A percentile compares a stretch with the other conserved stretches of the same genome.
Conservation (phyloP, 768 basidiomycete species). For the Psilocybe tampanensis region DNA sequence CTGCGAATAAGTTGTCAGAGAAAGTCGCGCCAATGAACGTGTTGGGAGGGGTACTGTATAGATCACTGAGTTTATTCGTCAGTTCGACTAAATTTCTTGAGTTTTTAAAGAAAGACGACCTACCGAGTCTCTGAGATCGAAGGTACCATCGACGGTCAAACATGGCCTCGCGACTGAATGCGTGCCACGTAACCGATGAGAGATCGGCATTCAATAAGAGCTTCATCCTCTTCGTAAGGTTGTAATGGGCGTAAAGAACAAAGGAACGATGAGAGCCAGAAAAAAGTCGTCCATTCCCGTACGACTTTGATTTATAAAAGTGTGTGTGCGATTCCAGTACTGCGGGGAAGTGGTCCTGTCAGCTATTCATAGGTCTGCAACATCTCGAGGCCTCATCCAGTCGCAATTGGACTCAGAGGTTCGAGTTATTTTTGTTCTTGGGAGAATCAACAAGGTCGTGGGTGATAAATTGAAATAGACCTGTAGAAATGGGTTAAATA, state of each 20-base stretch:
- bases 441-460: neutral
- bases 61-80: neutral
- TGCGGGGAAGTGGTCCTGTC: neutral
- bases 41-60: constrained; percentile 8
- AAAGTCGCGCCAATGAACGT: neutral
- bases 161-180: constrained; percentile 32
- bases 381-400: neutral
- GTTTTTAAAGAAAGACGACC: constrained; percentile 6
- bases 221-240: neutral
- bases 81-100: neutral
- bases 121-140: constrained; percentile 34
- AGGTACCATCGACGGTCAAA: constrained; percentile 35
- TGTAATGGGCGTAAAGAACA: neutral
- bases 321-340: neutral
- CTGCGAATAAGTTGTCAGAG: neutral
- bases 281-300: neutral
- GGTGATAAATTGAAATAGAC: neutral
- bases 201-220: constrained; percentile 1
- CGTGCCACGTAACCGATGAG: constrained; percentile 22
- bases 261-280: neutral
- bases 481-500: neutral
- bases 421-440: constrained; percentile 8
- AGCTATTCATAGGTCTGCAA: neutral
- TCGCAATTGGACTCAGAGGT: neutral
- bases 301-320: neutral